phyloP scores from a whole-genome alignment of 495 filamentous ascomycete genomes.

The Filosporella fistucella region DNA sequence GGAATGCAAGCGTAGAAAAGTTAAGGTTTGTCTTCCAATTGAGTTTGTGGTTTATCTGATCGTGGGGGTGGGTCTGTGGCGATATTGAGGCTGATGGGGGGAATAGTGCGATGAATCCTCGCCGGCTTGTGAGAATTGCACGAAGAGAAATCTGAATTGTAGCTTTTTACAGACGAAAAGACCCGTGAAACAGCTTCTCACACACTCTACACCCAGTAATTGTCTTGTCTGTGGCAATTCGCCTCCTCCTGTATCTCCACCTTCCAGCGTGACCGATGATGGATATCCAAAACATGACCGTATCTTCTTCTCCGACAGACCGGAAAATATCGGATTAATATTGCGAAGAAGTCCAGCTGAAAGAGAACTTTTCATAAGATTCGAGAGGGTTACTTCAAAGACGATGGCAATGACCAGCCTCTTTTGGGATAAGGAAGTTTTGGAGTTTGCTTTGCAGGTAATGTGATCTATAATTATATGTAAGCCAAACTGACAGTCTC shows the following conservation, averaged over 20 bases:
- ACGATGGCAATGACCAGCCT: background rate
- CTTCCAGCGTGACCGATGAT: background rate
- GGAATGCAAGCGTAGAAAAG: background rate
- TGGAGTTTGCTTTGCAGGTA: constrained; percentile 1
- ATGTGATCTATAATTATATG: background rate
- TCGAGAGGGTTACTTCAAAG: constrained; percentile 4
- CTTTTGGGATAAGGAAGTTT: background rate
- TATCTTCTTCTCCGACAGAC: too few relatives aligned
- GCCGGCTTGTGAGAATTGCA: constrained; percentile 3
- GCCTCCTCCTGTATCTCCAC: background rate
- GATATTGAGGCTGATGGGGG: too few relatives aligned
- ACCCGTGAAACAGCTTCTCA: background rate
- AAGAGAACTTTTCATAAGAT: constrained; percentile 1
- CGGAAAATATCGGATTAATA: too few relatives aligned
- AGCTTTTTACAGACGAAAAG: background rate
- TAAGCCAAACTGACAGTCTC: background rate
- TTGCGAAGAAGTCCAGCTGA: background rate
- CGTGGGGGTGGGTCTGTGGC: background rate
- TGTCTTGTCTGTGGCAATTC: background rate
- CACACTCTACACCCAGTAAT: background rate
- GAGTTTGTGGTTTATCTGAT: background rate
- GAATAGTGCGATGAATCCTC: constrained; percentile 7
- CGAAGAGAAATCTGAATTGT: constrained; percentile 1
- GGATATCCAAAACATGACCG: too few relatives aligned
- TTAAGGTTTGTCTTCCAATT: background rate